Base-by-base conservation (phyloP, 306 rosid species). In the Corylus heterophylla region DNA sequence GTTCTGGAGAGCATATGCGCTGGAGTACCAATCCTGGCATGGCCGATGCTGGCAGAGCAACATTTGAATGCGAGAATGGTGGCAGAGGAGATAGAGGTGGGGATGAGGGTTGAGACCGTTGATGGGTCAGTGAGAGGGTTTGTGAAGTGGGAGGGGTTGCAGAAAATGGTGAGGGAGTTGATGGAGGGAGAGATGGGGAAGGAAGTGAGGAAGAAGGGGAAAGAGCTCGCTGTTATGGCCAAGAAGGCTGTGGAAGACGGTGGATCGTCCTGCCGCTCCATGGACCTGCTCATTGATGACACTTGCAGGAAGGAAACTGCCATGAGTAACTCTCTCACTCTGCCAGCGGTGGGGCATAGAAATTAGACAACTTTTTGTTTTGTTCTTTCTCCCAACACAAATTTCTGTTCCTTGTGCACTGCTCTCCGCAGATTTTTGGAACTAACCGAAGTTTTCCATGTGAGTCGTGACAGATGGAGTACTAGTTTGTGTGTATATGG, bases 31-130 rank as follows among this genome's bases (percentile, higher is more conserved):
- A 78, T 89, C 14, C 84, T 89, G 20, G 88, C 84, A 0, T 89
- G 84, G 84, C 91, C 93, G 0, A 55, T 83, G 75, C 64, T 74
- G 89, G 91, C 86, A 12, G 89, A 89, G 0, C 89, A 89, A 50
- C 84, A 47, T 4, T 3, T 85, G 72, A 89, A 89, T 51, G 86
- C 91, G 7, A 87, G 79, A 27, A 51, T 85, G 84, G 93, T 87
- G 72, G 84, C 10, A 80, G 93, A 87, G 54, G 93, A 87, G 80
- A 69, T 87, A 2, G 78, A 52, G 75, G 82, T 83, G 13, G 89
- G 89, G 39, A 2, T 87, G 70, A 78, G 81, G n/a, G 83, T 81
- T 7, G 87, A 78, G 69, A 85, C 77, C 0, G n/a, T 75, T 16
- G 79, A 79, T 3, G 79, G 83, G 0, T 69, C 76, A 2, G 37